Percentiles rank a stretch among this genome's conserved stretches.
Conservation (phyloP, 2,329 filamentous ascomycete species). For the Aspergillus tamarii region DNA sequence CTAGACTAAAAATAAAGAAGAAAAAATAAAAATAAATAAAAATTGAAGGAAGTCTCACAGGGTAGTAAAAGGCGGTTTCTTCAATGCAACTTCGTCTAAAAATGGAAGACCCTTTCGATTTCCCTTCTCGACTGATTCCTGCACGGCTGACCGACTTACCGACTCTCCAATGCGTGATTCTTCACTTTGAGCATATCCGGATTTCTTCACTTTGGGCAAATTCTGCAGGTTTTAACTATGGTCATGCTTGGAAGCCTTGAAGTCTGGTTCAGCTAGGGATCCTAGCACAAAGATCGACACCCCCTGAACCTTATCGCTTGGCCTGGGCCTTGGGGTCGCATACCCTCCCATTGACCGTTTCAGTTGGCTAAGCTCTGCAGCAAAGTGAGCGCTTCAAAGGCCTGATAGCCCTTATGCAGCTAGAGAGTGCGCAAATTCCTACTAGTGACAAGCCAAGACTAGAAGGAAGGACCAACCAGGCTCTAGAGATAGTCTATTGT, state of each 20-base stretch:
- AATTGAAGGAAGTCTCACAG: not conserved
- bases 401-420: not conserved
- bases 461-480: slow-evolving; percentile 1
- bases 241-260: not conserved
- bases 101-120: not conserved
- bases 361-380: not conserved
- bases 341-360: not conserved
- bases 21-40: not conserved
- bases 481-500: not conserved
- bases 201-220: not conserved
- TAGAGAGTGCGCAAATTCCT: not conserved
- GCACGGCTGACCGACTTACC: not conserved
- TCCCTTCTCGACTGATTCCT: not conserved
- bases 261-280: not conserved
- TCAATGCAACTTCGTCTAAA: not conserved
- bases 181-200: not conserved
- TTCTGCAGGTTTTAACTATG: not conserved
- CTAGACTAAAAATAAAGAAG: not conserved
- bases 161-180: not conserved
- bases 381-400: not conserved
- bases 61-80: not conserved
- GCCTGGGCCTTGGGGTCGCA: not conserved
- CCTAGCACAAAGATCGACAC: not conserved
- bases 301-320: not conserved
- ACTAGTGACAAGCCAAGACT: not conserved